These are phyloP conservation scores for Ophiosphaerella korrae DNA, from an alignment of 2,329 filamentous ascomycete species.

Conservation along the genomic window DNA sequence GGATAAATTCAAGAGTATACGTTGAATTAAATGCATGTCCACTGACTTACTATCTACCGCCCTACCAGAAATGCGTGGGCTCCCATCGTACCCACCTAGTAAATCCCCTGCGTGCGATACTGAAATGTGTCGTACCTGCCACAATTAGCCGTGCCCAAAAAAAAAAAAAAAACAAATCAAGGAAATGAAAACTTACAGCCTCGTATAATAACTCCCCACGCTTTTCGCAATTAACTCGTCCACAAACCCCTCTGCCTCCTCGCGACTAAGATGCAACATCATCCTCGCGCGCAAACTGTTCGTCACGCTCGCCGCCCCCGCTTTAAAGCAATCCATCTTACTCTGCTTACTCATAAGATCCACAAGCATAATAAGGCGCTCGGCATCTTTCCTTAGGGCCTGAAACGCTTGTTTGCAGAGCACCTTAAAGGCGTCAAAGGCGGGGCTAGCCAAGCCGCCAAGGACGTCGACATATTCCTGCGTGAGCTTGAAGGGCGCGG, in stretches of 20 bases:
- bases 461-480: conserved; percentile 85
- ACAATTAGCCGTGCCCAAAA: conserved; percentile 13
- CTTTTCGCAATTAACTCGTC: conserved; percentile 83
- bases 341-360: conserved; percentile 83
- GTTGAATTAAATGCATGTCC: no score
- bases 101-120: conserved; percentile 86
- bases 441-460: conserved; percentile 71
- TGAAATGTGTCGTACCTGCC: conserved; percentile 81
- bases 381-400: conserved; percentile 76
- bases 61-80: no score
- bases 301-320: conserved; percentile 73
- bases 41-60: no score
- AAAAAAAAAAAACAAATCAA: neutral
- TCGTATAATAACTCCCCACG: conserved; percentile 83
- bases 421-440: conserved; percentile 76
- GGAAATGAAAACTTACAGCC: conserved; percentile 70
- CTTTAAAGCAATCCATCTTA: conserved; percentile 80
- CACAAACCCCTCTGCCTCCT: conserved; percentile 81
- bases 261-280: conserved; percentile 79
- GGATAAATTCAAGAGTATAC: neutral
- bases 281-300: conserved; percentile 73
- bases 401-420: conserved; percentile 85
- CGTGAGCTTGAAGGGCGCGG: conserved; percentile 84
- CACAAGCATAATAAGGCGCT: conserved; percentile 80
- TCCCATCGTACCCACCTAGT: conserved; percentile 54